Percentiles rank a stretch among this genome's conserved stretches.
These are phyloP conservation scores for Moesziomyces parantarcticus DNA, from an alignment of 1,284 basidiomycete species.

Conservation along the genomic window DNA sequence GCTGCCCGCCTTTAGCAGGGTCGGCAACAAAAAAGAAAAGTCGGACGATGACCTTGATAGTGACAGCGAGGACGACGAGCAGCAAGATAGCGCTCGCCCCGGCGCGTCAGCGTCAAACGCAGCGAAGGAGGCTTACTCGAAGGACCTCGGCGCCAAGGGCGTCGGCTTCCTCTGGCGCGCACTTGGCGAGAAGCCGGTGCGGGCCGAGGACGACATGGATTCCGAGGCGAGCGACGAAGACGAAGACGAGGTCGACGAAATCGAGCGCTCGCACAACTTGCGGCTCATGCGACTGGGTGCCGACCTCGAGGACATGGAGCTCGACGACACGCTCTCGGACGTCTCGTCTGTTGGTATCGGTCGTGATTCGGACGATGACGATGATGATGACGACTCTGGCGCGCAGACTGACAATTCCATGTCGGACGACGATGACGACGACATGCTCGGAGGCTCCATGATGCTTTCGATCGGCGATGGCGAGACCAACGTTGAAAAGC, in stretches of 20 bases:
- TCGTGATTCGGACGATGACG: slow-evolving; percentile 45
- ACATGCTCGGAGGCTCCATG: slow-evolving; percentile 45
- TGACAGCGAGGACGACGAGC: slow-evolving; percentile 36
- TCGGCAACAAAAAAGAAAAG: slow-evolving; percentile 71
- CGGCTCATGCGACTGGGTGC: slow-evolving; percentile 48
- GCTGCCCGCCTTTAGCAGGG: slow-evolving; percentile 77
- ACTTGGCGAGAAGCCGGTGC: slow-evolving; percentile 29
- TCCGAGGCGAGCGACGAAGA: slow-evolving; percentile 44
- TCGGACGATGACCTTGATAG: slow-evolving; percentile 48
- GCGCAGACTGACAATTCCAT: slow-evolving; percentile 21
- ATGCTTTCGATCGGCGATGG: slow-evolving; percentile 49
- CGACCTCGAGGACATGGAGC: slow-evolving; percentile 41
- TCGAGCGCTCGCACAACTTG: slow-evolving; percentile 50
- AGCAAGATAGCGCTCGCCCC: slow-evolving; percentile 52
- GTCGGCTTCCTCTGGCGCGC: slow-evolving; percentile 62
- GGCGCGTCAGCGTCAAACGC: slow-evolving; percentile 23
- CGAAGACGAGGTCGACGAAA: slow-evolving; percentile 48
- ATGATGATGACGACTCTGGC: slow-evolving; percentile 33
- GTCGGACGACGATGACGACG: slow-evolving; percentile 40
- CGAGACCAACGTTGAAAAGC: slow-evolving; percentile 56
- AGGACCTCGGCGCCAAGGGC: slow-evolving; percentile 40
- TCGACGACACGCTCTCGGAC: slow-evolving; percentile 48
- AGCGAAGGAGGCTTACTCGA: slow-evolving; percentile 17
- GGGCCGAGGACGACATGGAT: slow-evolving; percentile 17
- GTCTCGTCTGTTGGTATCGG: slow-evolving; percentile 58